Evolutionary conservation across 495 filamentous ascomycete genomes (phyloP), one percentile per base, ranked within the genome.

Genomic region (Astrothelium subdiscretum): DNA sequence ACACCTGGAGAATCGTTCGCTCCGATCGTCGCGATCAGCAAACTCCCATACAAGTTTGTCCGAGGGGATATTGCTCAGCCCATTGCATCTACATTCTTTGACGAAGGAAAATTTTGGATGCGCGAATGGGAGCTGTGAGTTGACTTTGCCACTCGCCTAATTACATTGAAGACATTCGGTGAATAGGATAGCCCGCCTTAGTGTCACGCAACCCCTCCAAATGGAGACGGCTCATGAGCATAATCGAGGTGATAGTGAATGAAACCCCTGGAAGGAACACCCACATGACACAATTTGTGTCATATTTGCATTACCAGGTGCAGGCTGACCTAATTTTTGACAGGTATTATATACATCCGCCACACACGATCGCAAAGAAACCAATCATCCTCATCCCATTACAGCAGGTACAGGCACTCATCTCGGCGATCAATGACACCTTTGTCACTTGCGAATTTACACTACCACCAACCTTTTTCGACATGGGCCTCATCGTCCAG

Each of bases 41-140:
- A 76, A 38, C 91, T 84, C 65, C 83, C 84, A 0, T 81, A 84
- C 70, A 79, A 74, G 54, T 87, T 83, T 66, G 73, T 86, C 60
- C 73, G 75, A 42, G 75, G 75, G 26, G 59, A 73, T 0, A 74
- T 80, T 52, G 69, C 73, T 11, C 69, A 80, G 68, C 66, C 66
- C 8, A 80, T 84, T 61, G 76, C 85, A 61, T 73, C 74, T 24
- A 65, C 58, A 2, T 85, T 83, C 65, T 85, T 86, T 64, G 84
- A 87, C 48, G 72, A 66, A 0, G 73, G 77, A 11, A 81, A 83
- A 31, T 79, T 87, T 64, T 83, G 84, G 65, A 66, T 79, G 2
- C 77, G 82, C 2, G 62, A 72, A 40, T 95, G 89, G 90, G 85
- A 90, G 62, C 65, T 94, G 89, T 95, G 76, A 81, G 86, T 82